These are phyloP conservation scores for Leishmania lainsoni DNA, from an alignment of 208 protist species.

Conservation along the genomic window DNA sequence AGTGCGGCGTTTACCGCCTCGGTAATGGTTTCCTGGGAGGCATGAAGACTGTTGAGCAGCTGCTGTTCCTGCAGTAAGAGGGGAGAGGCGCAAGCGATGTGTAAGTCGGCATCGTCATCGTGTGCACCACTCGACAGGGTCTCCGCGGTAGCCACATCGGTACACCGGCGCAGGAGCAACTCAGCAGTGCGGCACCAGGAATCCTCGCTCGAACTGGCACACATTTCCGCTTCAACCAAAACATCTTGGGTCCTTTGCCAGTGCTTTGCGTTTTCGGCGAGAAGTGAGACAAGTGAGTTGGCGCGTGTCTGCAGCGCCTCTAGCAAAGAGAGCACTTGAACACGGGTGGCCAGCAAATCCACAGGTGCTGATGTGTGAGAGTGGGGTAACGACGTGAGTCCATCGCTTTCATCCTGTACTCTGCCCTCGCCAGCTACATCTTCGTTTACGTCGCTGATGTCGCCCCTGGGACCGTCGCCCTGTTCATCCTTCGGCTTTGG, in stretches of 20 bases:
- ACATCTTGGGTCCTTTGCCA: slow-evolving; percentile 49
- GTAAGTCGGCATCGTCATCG: neutral
- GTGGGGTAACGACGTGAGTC: neutral
- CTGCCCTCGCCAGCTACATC: neutral
- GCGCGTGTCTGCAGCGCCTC: slow-evolving; percentile 38
- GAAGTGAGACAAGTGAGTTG: slow-evolving; percentile 39
- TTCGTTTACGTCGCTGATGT: neutral
- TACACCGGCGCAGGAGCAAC: slow-evolving; percentile 17
- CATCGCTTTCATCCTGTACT: neutral
- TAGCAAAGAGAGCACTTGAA: slow-evolving; percentile 22
- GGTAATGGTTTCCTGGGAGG: slow-evolving; percentile 9
- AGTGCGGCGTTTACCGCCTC: slow-evolving; percentile 16
- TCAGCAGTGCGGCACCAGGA: slow-evolving; percentile 19
- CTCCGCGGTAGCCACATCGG: neutral
- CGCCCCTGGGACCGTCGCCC: neutral
- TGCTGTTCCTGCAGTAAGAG: slow-evolving; percentile 29
- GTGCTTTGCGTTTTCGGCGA: slow-evolving; percentile 55
- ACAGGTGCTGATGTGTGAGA: neutral
- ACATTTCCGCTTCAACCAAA: slow-evolving; percentile 14
- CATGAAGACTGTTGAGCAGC: slow-evolving; percentile 12
- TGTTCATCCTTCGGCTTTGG: neutral
- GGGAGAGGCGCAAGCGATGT: neutral
- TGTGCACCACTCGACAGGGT: neutral
- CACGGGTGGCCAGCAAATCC: neutral
- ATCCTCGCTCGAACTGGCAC: slow-evolving; percentile 2